Conservation (phyloP, 345 rosid species). For the Populus davidiana region DNA sequence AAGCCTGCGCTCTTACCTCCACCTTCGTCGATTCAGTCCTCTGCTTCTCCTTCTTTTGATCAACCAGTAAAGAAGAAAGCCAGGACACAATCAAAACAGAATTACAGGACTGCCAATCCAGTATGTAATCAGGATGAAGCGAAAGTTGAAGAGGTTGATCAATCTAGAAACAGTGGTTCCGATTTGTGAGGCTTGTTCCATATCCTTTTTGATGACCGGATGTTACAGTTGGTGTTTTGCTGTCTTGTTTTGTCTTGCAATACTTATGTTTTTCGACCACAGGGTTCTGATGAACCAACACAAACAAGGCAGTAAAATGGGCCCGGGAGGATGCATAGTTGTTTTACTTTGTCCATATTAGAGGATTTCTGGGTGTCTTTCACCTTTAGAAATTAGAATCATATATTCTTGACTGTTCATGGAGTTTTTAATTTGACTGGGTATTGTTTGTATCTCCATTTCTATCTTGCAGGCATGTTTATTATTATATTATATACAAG, state of each 20-base stretch:
- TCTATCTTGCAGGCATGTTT: no score
- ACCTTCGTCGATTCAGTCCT: background rate
- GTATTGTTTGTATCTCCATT: no score
- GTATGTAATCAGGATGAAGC: background rate
- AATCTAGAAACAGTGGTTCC: background rate
- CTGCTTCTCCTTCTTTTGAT: slow-evolving; percentile 10
- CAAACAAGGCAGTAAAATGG: background rate
- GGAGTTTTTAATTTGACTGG: no score
- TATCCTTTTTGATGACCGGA: background rate
- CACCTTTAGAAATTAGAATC: no score
- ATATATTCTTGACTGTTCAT: no score
- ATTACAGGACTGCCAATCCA: background rate
- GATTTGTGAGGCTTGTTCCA: background rate
- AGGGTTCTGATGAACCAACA: background rate
- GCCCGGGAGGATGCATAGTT: background rate
- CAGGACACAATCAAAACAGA: background rate
- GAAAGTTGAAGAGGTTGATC: background rate
- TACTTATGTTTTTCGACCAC: background rate
- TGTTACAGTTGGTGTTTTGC: background rate
- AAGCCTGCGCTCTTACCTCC: slow-evolving; percentile 26
- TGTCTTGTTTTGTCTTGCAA: background rate
- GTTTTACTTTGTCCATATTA: no score
- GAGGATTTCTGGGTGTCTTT: no score
- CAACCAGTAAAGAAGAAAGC: slow-evolving; percentile 34
- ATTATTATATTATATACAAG: no score